Evolutionary conservation across 805 yeast genomes (phyloP), one percentile per base, ranked within the genome.

Genomic region (Blastobotrys chiropterorum): DNA sequence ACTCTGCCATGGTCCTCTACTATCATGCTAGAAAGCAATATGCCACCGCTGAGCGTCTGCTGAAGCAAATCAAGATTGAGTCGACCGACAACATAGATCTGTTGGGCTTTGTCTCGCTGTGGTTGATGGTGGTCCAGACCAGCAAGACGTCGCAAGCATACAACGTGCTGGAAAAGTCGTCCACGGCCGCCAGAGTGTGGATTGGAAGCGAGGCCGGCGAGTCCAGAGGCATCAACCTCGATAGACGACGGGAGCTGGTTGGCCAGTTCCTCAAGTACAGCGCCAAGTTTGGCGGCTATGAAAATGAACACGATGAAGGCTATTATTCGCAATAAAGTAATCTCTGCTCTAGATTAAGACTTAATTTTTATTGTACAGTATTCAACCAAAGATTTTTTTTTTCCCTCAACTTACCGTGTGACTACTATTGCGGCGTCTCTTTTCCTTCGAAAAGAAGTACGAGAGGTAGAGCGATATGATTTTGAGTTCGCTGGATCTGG

Each of bases 151-250:
- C 30, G 38, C 26, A 51, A 53, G 15, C 40, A 34, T 8, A 31
- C 13, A 3, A 19, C 15, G 17, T 21, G 44, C 21, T 64, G 45
- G 68, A 65, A 53, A 44, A 49, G 38, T 50, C 57, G 45, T 58
- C 64, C 13, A 59, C 59, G 1, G 46, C 53, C 8, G 61, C 61
- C 8, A 62, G 71, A 16, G 53, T 66, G 26, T 67, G 71, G 70
- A 58, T 68, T 38, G 72, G 71, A 31, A 59, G 67, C 21, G 67
- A 64, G 20, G 56, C 57, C 26, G 68, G 66, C 16, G 68, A 62
- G 20, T 49, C 48, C 2, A 59, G 53, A 22, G 67, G 67, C 6
- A 41, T 67, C 22, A 34, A 59, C 8, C 53, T 64, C 21, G 56
- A 56, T 7, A 45, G 58, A 22, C 59, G 71, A 30, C 51, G 69